Base-by-base conservation (phyloP, 352 stramenopile species). In the Elongisporangium prolatum region DNA sequence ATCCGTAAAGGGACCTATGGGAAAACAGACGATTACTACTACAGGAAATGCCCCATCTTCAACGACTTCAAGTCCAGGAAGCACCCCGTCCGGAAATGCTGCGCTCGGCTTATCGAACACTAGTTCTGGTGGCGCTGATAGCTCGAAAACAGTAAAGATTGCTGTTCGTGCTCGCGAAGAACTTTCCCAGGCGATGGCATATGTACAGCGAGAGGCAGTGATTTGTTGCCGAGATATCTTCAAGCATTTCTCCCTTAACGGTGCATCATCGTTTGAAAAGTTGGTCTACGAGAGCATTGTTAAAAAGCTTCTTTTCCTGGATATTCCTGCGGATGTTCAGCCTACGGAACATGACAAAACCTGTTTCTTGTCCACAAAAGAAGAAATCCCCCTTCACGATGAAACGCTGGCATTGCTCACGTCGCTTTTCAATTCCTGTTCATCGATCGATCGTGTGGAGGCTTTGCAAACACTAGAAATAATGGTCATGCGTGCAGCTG, bases 351-450 rank as follows among this genome's bases (percentile, higher is more conserved):
- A 95, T 21, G 86, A 95, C 62, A 81, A 84, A 21, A 87, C 80
- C n/a, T 93, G 82, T 47, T 95, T 93, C 44, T 54, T 87, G 55
- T 90, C 84, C 2, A 91, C 83, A 9, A 89, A 92, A 65, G 86
- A 93, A 56, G 67, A 88, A 25, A 89, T 95, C 38, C 86, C 86
- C 21, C 64, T 93, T 9, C 86, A 95, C 38, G 71, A 87, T 63
- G 79, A 89, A 22, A 86, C 79, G 18, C 64, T 95, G 4, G 72
- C 75, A 21, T 59, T 84, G 49, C 59, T 95, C 5, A 76, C 74
- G 10, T 65, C 48, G 9, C 57, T 95, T n/a, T 87, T 79, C 49
- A 80, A 71, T 24, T 77, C 74, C 1, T 91, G 80, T 50, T 64
- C 63, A 50, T 68, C 80, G 2, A 67, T 91, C 22, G 80, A 91